A percentile compares a stretch with the other conserved stretches of the same genome.
These are phyloP conservation scores for Cubamyces sp. DNA, from an alignment of 768 basidiomycete genomes.

Conservation along the genomic window DNA sequence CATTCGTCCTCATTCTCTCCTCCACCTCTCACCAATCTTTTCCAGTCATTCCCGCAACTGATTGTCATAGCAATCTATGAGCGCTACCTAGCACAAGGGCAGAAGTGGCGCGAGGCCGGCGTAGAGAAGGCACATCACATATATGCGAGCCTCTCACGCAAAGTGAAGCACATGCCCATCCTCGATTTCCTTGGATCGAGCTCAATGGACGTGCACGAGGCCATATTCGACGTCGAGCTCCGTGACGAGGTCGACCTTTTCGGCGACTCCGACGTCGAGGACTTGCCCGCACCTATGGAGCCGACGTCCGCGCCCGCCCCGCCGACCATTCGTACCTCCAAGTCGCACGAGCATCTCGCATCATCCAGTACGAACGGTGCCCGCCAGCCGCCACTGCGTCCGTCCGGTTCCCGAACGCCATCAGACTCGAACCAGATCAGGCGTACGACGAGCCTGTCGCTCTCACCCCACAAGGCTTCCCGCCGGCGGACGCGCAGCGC, in stretches of 20 bases:
- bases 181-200: constrained; percentile 77
- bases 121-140: constrained; percentile 57
- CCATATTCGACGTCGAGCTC: constrained; percentile 76
- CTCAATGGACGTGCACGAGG: constrained; percentile 69
- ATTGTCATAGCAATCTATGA: constrained; percentile 81
- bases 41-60: constrained; percentile 75
- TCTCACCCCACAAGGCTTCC: constrained; percentile 24
- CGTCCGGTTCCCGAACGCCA: constrained; percentile 7
- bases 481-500: constrained; percentile 23
- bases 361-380: not conserved
- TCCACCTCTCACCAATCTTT: not conserved
- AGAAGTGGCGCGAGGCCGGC: constrained; percentile 53
- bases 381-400: not conserved
- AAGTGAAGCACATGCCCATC: constrained; percentile 73
- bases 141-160: constrained; percentile 68
- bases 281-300: constrained; percentile 12
- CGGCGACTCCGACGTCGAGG: constrained; percentile 52
- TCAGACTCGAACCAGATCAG: constrained; percentile 8
- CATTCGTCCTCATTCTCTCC: not conserved
- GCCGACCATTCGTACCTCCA: constrained; percentile 9
- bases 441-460: constrained; percentile 30
- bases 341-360: constrained; percentile 22
- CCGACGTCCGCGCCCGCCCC: constrained; percentile 18
- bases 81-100: constrained; percentile 61
- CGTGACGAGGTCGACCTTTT: constrained; percentile 52